Percentiles rank a stretch among this genome's conserved stretches.
phyloP scores from a whole-genome alignment of 768 basidiomycete species.

The Mycena amicta region DNA sequence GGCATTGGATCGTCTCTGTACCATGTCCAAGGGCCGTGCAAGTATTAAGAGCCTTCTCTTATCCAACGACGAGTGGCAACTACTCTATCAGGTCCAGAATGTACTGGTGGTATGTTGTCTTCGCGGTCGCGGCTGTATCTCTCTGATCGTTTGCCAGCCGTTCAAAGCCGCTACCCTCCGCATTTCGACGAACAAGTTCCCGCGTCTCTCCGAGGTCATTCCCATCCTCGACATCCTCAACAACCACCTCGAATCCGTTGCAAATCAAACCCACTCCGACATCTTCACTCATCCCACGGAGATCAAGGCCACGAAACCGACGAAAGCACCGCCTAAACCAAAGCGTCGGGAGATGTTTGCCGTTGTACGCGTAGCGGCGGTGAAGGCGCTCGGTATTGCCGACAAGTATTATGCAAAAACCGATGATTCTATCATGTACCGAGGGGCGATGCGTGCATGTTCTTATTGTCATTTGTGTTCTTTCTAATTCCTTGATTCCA shows the following conservation, averaged over 20 bases:
- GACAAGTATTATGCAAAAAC: constrained; percentile 21
- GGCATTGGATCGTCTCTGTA: too few relatives aligned
- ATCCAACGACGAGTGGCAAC: too few relatives aligned
- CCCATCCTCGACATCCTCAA: background rate
- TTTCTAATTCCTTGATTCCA: background rate
- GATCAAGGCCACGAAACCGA: background rate
- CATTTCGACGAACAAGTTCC: background rate
- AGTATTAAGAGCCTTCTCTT: too few relatives aligned
- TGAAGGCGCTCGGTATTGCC: background rate
- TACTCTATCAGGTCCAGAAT: too few relatives aligned
- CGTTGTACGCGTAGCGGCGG: background rate
- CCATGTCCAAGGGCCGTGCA: too few relatives aligned
- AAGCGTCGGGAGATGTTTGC: background rate
- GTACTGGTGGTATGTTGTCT: too few relatives aligned
- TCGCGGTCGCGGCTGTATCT: too few relatives aligned
- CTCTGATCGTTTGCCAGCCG: too few relatives aligned
- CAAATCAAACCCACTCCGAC: background rate
- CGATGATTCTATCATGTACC: constrained; percentile 20
- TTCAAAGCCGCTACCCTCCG: background rate
- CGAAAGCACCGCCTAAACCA: too few relatives aligned
- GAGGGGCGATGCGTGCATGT: constrained; percentile 18
- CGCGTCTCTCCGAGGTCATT: background rate
- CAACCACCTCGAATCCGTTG: background rate
- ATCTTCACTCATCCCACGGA: background rate
- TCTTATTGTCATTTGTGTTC: background rate